Evolutionary conservation across 306 rosid species (phyloP).

Genomic region (Heteromeles arbutifolia): DNA sequence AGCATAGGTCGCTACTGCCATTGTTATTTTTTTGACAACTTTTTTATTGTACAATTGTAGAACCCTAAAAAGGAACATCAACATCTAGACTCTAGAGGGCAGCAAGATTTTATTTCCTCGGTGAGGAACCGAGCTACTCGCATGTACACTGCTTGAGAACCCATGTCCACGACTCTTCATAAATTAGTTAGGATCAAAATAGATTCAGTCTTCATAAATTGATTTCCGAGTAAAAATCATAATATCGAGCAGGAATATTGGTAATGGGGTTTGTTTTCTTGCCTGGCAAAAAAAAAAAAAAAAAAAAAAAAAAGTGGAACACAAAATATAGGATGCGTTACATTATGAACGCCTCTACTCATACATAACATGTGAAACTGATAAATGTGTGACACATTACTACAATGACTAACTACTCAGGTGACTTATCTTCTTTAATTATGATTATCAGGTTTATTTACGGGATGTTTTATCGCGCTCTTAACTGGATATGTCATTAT

Average conservation of each 20-base stretch:
- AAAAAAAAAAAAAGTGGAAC: neutral
- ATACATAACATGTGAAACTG: neutral
- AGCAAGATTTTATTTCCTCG: conserved; percentile 22
- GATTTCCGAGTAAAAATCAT: neutral
- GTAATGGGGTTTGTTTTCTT: neutral
- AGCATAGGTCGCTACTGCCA: conserved; percentile 28
- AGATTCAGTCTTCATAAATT: no score
- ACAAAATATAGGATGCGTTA: neutral
- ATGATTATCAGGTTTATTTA: conserved; percentile 56
- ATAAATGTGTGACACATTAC: neutral
- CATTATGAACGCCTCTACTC: neutral
- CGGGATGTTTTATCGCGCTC: conserved; percentile 76
- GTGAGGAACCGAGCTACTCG: conserved; percentile 17
- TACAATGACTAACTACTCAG: neutral
- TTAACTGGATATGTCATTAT: conserved; percentile 74
- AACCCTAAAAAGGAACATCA: conserved; percentile 25
- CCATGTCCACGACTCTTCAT: no score
- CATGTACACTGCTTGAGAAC: conserved; percentile 11
- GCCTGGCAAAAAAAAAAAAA: neutral
- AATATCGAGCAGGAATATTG: neutral
- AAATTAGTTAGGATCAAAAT: no score
- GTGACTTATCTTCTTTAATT: neutral
- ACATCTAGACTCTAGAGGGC: conserved; percentile 13
- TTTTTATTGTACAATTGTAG: conserved; percentile 18
- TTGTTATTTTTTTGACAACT: conserved; percentile 21